Evolutionary conservation across 257 asterid species (phyloP), one percentile per base, ranked within the genome.

Genomic region (Paraleonurus japonicus): DNA sequence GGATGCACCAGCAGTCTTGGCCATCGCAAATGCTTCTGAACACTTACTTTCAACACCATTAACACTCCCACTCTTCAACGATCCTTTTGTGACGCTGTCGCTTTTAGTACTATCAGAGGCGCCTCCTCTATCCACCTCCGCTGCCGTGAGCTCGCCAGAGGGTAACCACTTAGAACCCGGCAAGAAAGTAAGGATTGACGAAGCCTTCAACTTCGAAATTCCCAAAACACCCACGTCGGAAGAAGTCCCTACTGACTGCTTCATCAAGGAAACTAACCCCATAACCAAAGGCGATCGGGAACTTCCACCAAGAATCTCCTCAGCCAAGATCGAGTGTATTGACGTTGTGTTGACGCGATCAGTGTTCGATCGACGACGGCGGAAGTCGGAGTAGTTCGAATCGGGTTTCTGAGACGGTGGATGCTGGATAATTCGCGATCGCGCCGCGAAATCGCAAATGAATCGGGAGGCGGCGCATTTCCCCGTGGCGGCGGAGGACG

Each of bases 81-180:
- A 28, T 54, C 12, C 73, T 53, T 80, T 75, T 26, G 41, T 17
- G 17, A 59, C 17, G 69, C 30, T 65, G 8, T 66, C 39, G 20
- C 26, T 15, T 12, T 33, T 53, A 32, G 27, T 43, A 50, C 47
- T 27, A 59, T 61, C 65, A 43, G 65, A 17, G 4, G 87, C 30
- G 24, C 95, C 95, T 45, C 97, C 95, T 61, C 83, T 82, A 79
- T 88, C 92, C n/a, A 90, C 88, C 54, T 85, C 85, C 20, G 80
- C 23, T 27, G 26, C 71, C 19, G 77, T 28, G 9, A 84, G 80
- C 75, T 81, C 87, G 67, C 81, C 83, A 69, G 86, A 83, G 1
- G 95, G 94, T 48, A 86, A 50, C 91, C 92, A 85, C 78, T 88
- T 90, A 3, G 96, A 88, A 5, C 81, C 88, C 7, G 85, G 84